Base-by-base conservation (phyloP, 2,329 filamentous ascomycete genomes). In the Verticillium klebahnii region DNA sequence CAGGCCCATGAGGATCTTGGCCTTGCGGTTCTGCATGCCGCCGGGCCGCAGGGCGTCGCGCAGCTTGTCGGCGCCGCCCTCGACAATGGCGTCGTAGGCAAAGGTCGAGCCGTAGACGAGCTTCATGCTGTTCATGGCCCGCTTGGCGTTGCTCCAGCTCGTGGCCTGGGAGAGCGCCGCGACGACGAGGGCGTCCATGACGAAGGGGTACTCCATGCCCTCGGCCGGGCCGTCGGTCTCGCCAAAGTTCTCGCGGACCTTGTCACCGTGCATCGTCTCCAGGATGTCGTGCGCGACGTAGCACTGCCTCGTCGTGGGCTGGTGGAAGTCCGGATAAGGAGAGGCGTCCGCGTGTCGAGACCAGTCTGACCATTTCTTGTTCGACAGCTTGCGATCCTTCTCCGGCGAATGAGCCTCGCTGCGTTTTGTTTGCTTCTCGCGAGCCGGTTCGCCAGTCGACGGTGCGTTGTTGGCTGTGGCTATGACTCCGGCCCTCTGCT, bases 61-160 rank as follows among this genome's bases (percentile, higher is more conserved):
- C 25, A 62, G 19, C 56, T 60, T 60, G 7, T 60, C 56, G n/a
- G 56, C 45, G 19, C 61, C 56, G 14, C 58, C 61, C 9, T 60
- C 40, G 19, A 54, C 55, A 4, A 62, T 62, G 2, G n/a, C 15
- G 11, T 58, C 58, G 29, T 58, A 60, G n/a, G 60, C 57, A 12
- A 58, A 60, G 3, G 40, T 45, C 15, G 61, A 62, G 14, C 61
- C 58, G 34, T 62, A 62, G 32, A 58, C 56, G 7, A 31, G n/a
- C 14, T 58, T 56, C 58, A 62, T 56, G 15, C 29, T 62, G 19
- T 34, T 58, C 61, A 62, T 62, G 9, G 45, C 55, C 5, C 58
- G 61, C n/a, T 62, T 62, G 4, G 61, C 61, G n/a, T 58, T 58
- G 19, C 39, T 31, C 59, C 58, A 62, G 19, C 55, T 62, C 5